These are phyloP conservation scores for Tetrapisispora arboricola DNA, from an alignment of 805 yeast genomes.

Conservation along the genomic window DNA sequence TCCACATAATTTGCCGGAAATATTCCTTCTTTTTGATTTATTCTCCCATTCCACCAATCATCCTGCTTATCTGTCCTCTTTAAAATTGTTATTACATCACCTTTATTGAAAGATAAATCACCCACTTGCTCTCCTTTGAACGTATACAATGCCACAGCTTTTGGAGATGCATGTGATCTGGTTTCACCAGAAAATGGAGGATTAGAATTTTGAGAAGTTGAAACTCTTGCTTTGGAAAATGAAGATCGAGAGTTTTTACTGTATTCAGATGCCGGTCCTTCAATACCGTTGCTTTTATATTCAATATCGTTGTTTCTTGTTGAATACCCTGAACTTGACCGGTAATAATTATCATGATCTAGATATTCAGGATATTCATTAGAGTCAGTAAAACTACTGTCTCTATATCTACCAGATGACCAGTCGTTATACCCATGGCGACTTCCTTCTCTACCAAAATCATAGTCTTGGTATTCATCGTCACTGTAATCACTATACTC, in stretches of 20 bases:
- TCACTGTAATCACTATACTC: not conserved
- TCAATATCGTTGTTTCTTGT: too few relatives aligned
- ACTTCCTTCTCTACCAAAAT: slow-evolving; percentile 28
- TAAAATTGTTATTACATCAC: slow-evolving; percentile 80
- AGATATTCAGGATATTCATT: slow-evolving; percentile 4
- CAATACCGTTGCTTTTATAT: too few relatives aligned
- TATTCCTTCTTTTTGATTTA: slow-evolving; percentile 76
- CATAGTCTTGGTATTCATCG: slow-evolving; percentile 40
- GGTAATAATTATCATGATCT: not conserved
- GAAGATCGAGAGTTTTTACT: not conserved
- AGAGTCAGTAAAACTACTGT: not conserved
- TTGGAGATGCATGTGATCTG: slow-evolving; percentile 32
- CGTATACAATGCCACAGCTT: slow-evolving; percentile 81
- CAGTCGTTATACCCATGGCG: slow-evolving; percentile 20
- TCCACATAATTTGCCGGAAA: slow-evolving; percentile 97
- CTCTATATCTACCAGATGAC: slow-evolving; percentile 16
- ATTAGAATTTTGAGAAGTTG: not conserved
- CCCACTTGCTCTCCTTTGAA: slow-evolving; percentile 92
- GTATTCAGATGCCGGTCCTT: too few relatives aligned
- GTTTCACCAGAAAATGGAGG: not conserved
- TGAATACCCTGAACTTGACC: too few relatives aligned
- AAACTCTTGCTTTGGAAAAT: slow-evolving; percentile 1
- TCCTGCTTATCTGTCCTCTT: slow-evolving; percentile 81
- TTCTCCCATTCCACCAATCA: slow-evolving; percentile 98
- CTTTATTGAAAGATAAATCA: slow-evolving; percentile 86